phyloP scores from a whole-genome alignment of 2,329 filamentous ascomycete genomes.

The Hymenoscyphus fructigenus region DNA sequence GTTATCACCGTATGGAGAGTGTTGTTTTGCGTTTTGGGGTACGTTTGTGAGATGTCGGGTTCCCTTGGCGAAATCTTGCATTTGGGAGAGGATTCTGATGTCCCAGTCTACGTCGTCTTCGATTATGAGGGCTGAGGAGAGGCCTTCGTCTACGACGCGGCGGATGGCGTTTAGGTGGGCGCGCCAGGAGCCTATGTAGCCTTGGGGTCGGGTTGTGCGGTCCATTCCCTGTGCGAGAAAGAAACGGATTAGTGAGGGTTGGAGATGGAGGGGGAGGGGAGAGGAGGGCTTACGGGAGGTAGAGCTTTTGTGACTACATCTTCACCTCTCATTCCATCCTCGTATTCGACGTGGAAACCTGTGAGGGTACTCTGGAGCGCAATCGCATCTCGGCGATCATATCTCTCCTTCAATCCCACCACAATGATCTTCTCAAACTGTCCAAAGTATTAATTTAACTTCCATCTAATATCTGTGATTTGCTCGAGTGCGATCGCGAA shows the following conservation, averaged over 20 bases:
- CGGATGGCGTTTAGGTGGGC: slow-evolving; percentile 42
- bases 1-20: too few species aligned
- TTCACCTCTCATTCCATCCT: slow-evolving; percentile 44
- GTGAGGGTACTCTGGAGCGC: slow-evolving; percentile 43
- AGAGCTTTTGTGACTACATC: slow-evolving; percentile 44
- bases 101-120: background rate
- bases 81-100: background rate
- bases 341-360: slow-evolving; percentile 44
- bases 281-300: slow-evolving; percentile 28
- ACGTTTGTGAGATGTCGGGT: too few species aligned
- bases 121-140: too few species aligned
- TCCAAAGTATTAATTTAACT: too few species aligned
- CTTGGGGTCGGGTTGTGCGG: too few species aligned
- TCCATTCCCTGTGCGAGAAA: too few species aligned
- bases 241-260: too few species aligned
- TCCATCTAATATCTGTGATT: too few species aligned
- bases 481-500: too few species aligned
- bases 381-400: slow-evolving; percentile 50
- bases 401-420: slow-evolving; percentile 46
- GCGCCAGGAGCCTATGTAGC: slow-evolving; percentile 41
- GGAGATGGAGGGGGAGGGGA: too few species aligned
- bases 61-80: background rate
- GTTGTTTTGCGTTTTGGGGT: too few species aligned
- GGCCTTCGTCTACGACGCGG: slow-evolving; percentile 18
- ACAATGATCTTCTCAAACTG: slow-evolving; percentile 46